Evolutionary conservation across 2,329 filamentous ascomycete species (phyloP).

Genomic region (Stagonosporopsis tanaceti): DNA sequence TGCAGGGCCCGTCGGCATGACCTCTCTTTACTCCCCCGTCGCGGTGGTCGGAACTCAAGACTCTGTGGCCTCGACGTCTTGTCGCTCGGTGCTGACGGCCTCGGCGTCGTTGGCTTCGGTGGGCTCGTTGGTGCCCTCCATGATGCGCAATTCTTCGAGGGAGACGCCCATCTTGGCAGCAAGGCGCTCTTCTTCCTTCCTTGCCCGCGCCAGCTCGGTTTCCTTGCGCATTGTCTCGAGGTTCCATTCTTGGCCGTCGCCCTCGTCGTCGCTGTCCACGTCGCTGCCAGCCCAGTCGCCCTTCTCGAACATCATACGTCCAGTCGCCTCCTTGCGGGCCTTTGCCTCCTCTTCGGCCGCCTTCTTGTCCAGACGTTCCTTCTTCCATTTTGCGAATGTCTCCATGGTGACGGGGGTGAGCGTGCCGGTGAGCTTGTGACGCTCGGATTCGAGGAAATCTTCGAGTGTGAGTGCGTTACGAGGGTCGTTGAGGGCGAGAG

Average conservation of each 20-base stretch:
- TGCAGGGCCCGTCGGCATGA: conserved; percentile 24
- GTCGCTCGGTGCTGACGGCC: conserved; percentile 4
- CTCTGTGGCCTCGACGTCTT: conserved; percentile 11
- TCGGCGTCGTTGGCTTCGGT: conserved; percentile 15
- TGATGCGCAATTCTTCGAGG: conserved; percentile 29
- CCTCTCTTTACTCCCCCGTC: conserved; percentile 12
- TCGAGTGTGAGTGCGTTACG: conserved; percentile 93
- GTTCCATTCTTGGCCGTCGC: conserved; percentile 75
- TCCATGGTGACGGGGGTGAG: conserved; percentile 94
- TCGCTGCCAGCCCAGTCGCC: conserved; percentile 84
- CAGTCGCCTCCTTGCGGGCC: conserved; percentile 93
- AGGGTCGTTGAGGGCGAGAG: conserved; percentile 92
- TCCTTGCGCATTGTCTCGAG: conserved; percentile 82
- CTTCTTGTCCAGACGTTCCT: conserved; percentile 93
- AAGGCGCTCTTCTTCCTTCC: conserved; percentile 79
- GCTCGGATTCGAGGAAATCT: conserved; percentile 95
- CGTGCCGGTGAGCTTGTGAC: conserved; percentile 90
- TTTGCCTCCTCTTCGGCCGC: conserved; percentile 89
- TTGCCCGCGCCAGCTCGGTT: conserved; percentile 77
- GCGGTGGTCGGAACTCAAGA: conserved; percentile 9
- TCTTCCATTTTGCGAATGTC: conserved; percentile 96
- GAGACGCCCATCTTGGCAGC: conserved; percentile 31
- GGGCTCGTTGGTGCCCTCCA: conserved; percentile 17
- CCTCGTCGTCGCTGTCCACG: conserved; percentile 66
- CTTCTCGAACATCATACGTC: conserved; percentile 93